Evolutionary conservation across 768 basidiomycete genomes (phyloP), one percentile per base, ranked within the genome.

Genomic region (Neoboletus magnificus): DNA sequence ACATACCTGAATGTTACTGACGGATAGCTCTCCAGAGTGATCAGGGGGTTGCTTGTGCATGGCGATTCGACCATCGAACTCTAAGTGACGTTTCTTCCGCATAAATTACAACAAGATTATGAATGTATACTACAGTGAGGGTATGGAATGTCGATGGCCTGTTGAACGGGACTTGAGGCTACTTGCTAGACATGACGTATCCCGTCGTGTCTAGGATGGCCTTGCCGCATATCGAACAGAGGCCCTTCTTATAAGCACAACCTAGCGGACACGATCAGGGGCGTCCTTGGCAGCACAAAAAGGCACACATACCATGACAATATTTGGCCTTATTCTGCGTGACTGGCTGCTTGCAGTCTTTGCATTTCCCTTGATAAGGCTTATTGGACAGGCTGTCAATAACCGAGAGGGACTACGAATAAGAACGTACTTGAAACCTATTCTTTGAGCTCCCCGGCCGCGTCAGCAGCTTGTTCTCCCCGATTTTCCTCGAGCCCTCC

Each of bases 261-360:
- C 91, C 91, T 92, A 61, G 35, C 18, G 30, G 50, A 58, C 43
- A 42, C 30, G 49, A 55, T 62, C 39, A 57, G 46, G 41, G 30
- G 44, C 22, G 43, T 27, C 40, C 13, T 42, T 43, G 54, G 40
- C 32, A 42, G 51, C 53, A 48, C 13, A 36, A 60, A 55, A 53
- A 15, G 12, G 42, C 10, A 12, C 67, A 48, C 82, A 57, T 64
- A 89, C 91, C 87, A 79, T 93, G 91, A 64, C 91, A 93, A 72
- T 90, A 93, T 73, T 91, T 93, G 36, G 87, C 91, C 65, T 80
- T 83, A 69, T 92, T 92, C 79, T 93, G 91, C 10, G 91, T 91
- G 43, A 84, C 82, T 1, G 84, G 78, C 65, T 86, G 86, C 72
- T 92, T 92, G 67, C 91, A 93, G 64, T 91, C 91, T 71, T 88